Conservation (phyloP, 2,329 filamentous ascomycete genomes). For the Xylariales sp. region DNA sequence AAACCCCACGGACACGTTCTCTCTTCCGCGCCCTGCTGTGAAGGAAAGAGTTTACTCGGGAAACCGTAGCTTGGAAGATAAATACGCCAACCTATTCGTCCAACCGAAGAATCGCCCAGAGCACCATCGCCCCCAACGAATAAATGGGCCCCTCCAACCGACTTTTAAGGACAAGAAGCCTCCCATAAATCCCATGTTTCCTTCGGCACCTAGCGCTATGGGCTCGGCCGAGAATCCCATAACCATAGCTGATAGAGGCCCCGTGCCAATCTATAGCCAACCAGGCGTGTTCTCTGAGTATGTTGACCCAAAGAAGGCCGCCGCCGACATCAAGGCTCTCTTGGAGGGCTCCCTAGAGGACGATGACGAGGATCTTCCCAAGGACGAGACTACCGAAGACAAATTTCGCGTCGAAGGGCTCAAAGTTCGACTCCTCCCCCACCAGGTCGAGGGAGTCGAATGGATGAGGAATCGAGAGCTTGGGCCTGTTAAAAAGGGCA, state of each 20-base stretch:
- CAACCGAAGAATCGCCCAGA: conserved; percentile 67
- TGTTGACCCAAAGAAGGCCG: conserved; percentile 77
- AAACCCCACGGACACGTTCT: conserved; percentile 21
- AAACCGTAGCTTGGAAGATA: conserved; percentile 59
- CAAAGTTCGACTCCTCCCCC: conserved; percentile 87
- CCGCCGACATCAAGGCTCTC: conserved; percentile 82
- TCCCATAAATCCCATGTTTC: conserved; percentile 61
- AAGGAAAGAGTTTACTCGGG: conserved; percentile 45
- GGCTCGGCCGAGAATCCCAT: conserved; percentile 49
- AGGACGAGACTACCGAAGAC: conserved; percentile 60
- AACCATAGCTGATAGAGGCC: conserved; percentile 41
- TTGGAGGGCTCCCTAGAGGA: conserved; percentile 84
- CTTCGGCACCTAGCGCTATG: conserved; percentile 53
- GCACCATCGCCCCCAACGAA: conserved; percentile 64
- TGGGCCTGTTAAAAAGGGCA: conserved; percentile 83
- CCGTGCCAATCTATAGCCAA: conserved; percentile 51
- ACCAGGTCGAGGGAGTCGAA: conserved; percentile 91
- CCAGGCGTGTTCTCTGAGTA: conserved; percentile 67
- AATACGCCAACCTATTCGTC: conserved; percentile 65
- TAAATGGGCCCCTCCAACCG: conserved; percentile 61
- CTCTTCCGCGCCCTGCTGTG: conserved; percentile 43
- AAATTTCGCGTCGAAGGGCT: conserved; percentile 80
- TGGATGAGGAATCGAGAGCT: conserved; percentile 97
- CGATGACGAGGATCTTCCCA: conserved; percentile 63
- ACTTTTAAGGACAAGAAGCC: conserved; percentile 61